Conservation (phyloP, 495 filamentous ascomycete genomes). For the Hyaloscypha variabilis region DNA sequence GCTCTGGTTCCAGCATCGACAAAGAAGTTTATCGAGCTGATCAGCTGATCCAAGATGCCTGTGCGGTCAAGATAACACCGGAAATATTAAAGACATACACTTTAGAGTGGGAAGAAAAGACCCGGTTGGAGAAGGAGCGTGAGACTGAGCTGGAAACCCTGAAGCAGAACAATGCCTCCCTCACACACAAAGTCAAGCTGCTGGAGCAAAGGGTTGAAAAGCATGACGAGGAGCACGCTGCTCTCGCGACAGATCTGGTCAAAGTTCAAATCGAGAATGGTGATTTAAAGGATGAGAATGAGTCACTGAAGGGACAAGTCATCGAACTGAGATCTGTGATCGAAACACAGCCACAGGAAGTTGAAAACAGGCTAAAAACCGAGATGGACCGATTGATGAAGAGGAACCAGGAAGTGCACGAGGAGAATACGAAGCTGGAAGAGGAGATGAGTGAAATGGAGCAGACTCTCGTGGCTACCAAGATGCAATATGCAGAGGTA, state of each 20-base stretch:
- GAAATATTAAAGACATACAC: constrained; percentile 80
- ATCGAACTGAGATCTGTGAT: constrained; percentile 80
- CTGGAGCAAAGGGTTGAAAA: constrained; percentile 89
- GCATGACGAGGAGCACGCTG: constrained; percentile 90
- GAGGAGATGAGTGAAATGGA: constrained; percentile 94
- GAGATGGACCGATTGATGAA: constrained; percentile 95
- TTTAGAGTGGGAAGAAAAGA: constrained; percentile 89
- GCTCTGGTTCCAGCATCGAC: constrained; percentile 77
- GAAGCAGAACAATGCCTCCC: constrained; percentile 60
- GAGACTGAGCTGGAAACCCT: constrained; percentile 82
- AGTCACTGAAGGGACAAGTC: constrained; percentile 80
- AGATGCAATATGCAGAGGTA: constrained; percentile 96
- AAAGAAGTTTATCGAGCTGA: constrained; percentile 97
- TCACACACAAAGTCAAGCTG: constrained; percentile 71
- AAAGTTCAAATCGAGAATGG: constrained; percentile 92
- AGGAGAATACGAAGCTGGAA: constrained; percentile 86
- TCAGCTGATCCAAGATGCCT: constrained; percentile 90
- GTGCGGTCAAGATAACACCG: constrained; percentile 80
- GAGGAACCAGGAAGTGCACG: constrained; percentile 90
- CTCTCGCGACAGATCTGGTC: constrained; percentile 87
- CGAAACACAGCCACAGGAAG: constrained; percentile 85
- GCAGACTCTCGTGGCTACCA: constrained; percentile 87
- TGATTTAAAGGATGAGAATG: constrained; percentile 83
- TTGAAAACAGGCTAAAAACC: constrained; percentile 76
- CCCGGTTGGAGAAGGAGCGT: constrained; percentile 72